Conservation (phyloP, 108 stramenopile genomes). For the Cyclotella distinguenda region DNA sequence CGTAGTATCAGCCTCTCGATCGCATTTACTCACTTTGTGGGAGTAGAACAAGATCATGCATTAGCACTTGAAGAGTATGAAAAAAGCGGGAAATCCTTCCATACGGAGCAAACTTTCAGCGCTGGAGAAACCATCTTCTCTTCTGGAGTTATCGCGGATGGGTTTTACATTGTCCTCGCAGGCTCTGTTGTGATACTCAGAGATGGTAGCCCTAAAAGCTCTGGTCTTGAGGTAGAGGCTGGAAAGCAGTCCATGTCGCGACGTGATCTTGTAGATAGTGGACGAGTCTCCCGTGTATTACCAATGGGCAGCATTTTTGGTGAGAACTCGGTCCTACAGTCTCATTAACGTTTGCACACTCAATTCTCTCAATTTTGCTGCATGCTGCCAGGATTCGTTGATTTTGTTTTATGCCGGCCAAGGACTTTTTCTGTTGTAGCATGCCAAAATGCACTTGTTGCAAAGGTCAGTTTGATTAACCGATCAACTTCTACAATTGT, state of each 20-base stretch:
- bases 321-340: neutral
- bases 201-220: conserved; percentile 21
- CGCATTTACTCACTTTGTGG: conserved; percentile 52
- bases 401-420: conserved; percentile 70
- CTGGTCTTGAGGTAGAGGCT: conserved; percentile 23
- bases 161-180: conserved; percentile 74
- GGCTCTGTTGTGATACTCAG: conserved; percentile 70
- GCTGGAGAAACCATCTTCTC: conserved; percentile 58
- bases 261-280: conserved; percentile 23
- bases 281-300: conserved; percentile 41
- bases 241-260: conserved; percentile 26
- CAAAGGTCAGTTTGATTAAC: conserved; percentile 33
- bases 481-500: neutral
- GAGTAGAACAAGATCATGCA: conserved; percentile 46
- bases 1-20: conserved; percentile 37
- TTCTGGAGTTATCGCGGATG: conserved; percentile 54
- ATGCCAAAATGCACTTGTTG: conserved; percentile 62
- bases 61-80: conserved; percentile 51
- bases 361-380: no score
- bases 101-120: conserved; percentile 52
- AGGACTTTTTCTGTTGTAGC: conserved; percentile 66
- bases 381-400: conserved; percentile 74
- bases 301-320: conserved; percentile 72
- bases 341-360: no score
- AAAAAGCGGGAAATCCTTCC: conserved; percentile 49